Percentiles rank a stretch among this genome's conserved stretches.
phyloP scores from a whole-genome alignment of 2,329 filamentous ascomycete genomes.

The Harringtonia aguacate region DNA sequence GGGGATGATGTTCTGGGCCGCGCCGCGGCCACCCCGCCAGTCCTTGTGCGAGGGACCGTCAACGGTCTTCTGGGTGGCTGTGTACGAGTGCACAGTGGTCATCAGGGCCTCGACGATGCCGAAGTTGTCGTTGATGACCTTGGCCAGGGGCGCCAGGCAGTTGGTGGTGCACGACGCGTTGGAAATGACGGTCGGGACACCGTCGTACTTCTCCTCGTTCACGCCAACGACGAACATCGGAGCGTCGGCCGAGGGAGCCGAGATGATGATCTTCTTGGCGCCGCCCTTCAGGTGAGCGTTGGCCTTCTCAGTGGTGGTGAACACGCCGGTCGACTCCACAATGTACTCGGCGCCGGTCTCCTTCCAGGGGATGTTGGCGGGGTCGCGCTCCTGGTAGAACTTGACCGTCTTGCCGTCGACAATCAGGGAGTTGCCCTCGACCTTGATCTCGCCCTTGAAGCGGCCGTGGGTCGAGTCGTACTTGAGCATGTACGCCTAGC shows the following conservation, averaged over 20 bases:
- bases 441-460: conserved; percentile 86
- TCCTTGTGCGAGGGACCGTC: conserved; percentile 97
- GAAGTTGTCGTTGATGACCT: conserved; percentile 98
- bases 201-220: conserved; percentile 90
- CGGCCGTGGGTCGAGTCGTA: conserved; percentile 95
- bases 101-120: conserved; percentile 97
- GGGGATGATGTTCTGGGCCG: conserved; percentile 99
- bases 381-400: conserved; percentile 92
- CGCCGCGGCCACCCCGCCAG: conserved; percentile 97
- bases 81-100: conserved; percentile 99
- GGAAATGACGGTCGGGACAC: conserved; percentile 88
- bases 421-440: conserved; percentile 59
- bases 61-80: conserved; percentile 98
- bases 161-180: conserved; percentile 99
- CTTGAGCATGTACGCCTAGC: conserved; percentile 97
- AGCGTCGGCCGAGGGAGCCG: conserved; percentile 84
- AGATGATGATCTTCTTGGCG: conserved; percentile 97
- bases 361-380: conserved; percentile 79
- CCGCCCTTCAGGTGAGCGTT: conserved; percentile 88
- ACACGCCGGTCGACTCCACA: conserved; percentile 96
- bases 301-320: conserved; percentile 97
- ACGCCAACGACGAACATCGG: conserved; percentile 99
- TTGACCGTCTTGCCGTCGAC: conserved; percentile 92
- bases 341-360: conserved; percentile 86
- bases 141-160: conserved; percentile 98